Conservation (phyloP, 495 filamentous ascomycete species). For the Articulospora tetracladia region DNA sequence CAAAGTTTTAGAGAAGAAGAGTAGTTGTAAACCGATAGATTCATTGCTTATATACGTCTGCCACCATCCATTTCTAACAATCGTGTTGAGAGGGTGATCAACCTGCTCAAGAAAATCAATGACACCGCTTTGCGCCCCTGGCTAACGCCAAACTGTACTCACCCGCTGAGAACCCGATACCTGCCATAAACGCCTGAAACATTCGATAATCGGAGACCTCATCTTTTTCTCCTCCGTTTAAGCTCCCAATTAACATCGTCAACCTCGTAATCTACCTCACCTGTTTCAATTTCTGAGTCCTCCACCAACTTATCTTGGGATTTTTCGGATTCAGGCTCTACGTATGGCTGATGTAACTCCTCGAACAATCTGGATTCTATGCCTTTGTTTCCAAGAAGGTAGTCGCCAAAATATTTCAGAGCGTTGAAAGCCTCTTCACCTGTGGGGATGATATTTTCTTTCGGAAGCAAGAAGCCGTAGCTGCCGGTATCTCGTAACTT, state of each 20-base stretch:
- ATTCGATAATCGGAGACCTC: background rate
- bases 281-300: too few relatives aligned
- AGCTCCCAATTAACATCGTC: conserved; percentile 34
- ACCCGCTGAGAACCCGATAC: background rate
- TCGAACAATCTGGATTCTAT: conserved; percentile 36
- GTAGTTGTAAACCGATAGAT: too few relatives aligned
- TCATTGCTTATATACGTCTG: background rate
- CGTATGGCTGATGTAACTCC: conserved; percentile 3
- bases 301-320: conserved; percentile 16
- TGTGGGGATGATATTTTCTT: conserved; percentile 82
- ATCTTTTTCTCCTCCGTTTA: conserved; percentile 12
- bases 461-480: conserved; percentile 90
- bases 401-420: conserved; percentile 75
- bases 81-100: background rate
- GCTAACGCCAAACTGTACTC: background rate
- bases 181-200: background rate
- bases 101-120: background rate
- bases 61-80: background rate
- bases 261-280: conserved; percentile 33
- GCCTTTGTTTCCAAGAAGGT: conserved; percentile 61
- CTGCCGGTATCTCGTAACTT: conserved; percentile 92
- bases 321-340: background rate
- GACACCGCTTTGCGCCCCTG: background rate
- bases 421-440: conserved; percentile 83
- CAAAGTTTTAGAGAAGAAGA: too few relatives aligned